Base-by-base conservation (phyloP, 805 yeast species). In the Blastobotrys terrestris region DNA sequence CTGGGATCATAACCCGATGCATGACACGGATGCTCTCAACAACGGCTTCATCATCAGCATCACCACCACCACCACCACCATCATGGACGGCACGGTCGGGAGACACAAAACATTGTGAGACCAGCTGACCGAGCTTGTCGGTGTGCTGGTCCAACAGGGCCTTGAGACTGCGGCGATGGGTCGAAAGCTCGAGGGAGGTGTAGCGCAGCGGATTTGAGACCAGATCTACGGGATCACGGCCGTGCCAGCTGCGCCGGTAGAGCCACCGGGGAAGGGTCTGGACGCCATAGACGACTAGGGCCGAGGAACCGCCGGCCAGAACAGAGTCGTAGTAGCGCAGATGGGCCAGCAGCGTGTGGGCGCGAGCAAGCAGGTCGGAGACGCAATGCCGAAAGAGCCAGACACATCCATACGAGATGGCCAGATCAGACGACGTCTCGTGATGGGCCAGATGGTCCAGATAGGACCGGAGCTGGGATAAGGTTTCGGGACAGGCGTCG, bases 201-300 rank as follows among this genome's bases (percentile, higher is more conserved):
- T 26, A 26, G 5, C 35, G 35, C 8, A 26, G 35, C 35, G 35
- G 35, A 26, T 26, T 26, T 11, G 35, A 6, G 8, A 26, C 35
- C 35, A 26, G 8, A 26, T 26, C 35, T 11, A 26, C 35, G 8
- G 35, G 35, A 26, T 26, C 35, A 5, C 35, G 35, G 8, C 35
- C 35, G 8, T 26, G 5, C 35, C 35, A 26, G 8, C 35, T 5
- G 8, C 35, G 8, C 11, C 35, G 5, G 11, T 40, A 52, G 6
- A 46, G 21, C 47, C 56, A 53, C 4, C 49, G 14, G n/a, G 63
- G 63, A n/a, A 57, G 41, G 7, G 46, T 68, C 60, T 77, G 83
- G 6, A 77, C 18, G 0, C 74, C 58, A 53, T 77, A 77, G 1
- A 75, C 16, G 2, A 63, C 48, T 15, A 67, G 11, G 8, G 35